These are phyloP conservation scores for Colletotrichum liaoningense DNA, from an alignment of 2,329 filamentous ascomycete species.

Conservation along the genomic window DNA sequence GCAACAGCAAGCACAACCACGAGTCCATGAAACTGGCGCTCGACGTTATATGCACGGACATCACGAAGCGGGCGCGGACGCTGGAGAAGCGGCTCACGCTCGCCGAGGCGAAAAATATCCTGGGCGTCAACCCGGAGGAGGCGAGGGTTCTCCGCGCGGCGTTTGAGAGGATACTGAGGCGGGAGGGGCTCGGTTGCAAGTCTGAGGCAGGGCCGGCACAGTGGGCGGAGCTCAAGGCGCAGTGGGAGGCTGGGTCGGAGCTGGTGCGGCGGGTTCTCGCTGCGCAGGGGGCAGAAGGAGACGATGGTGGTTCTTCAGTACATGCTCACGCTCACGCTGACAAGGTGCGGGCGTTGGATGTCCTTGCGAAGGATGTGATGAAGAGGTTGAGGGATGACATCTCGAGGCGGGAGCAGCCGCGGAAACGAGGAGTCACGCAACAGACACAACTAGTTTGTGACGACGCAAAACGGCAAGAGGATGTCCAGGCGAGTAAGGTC, in stretches of 20 bases:
- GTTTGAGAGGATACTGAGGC: conserved; percentile 74
- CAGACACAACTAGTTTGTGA: background rate
- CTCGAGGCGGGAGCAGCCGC: conserved; percentile 60
- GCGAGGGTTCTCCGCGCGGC: conserved; percentile 71
- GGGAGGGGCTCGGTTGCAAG: conserved; percentile 77
- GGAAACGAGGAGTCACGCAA: conserved; percentile 19
- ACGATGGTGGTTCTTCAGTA: conserved; percentile 47
- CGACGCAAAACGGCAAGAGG: background rate
- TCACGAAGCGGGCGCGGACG: conserved; percentile 82
- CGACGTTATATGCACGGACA: conserved; percentile 83
- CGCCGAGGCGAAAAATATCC: conserved; percentile 76
- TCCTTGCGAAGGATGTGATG: conserved; percentile 80
- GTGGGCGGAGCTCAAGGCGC: conserved; percentile 76
- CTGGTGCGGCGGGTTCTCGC: conserved; percentile 67
- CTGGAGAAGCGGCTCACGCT: conserved; percentile 76
- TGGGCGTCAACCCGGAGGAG: conserved; percentile 57
- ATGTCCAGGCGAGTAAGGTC: background rate
- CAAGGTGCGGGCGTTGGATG: conserved; percentile 75
- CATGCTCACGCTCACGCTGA: conserved; percentile 52
- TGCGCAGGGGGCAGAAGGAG: conserved; percentile 55
- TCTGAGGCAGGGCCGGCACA: conserved; percentile 77
- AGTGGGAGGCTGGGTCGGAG: conserved; percentile 72
- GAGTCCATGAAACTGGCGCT: conserved; percentile 76
- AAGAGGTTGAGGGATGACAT: conserved; percentile 80
- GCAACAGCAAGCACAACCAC: conserved; percentile 47